Evolutionary conservation across 1,284 basidiomycete species (phyloP).

Genomic region (Mycosarcoma mackinlayi): DNA sequence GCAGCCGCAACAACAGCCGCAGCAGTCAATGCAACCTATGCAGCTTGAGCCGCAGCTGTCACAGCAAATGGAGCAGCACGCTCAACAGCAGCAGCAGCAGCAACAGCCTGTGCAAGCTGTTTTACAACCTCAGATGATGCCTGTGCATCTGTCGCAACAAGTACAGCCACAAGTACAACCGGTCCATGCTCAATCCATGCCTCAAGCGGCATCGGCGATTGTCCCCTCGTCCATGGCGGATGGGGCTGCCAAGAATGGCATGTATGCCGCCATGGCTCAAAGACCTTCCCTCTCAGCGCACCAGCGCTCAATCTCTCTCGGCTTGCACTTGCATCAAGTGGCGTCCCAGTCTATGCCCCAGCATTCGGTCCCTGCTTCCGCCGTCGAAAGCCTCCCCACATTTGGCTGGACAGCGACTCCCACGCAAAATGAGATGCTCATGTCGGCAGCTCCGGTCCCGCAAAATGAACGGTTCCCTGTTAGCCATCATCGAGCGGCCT

Average conservation of each 20-base stretch:
- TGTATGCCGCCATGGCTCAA: conserved; percentile 13
- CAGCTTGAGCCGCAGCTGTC: conserved; percentile 30
- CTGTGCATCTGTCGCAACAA: conserved; percentile 34
- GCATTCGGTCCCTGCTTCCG: conserved; percentile 31
- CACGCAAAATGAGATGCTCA: conserved; percentile 29
- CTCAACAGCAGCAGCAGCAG: conserved; percentile 5
- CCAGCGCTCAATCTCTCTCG: conserved; percentile 45
- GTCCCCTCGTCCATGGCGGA: conserved; percentile 10
- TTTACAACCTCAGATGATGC: conserved; percentile 24
- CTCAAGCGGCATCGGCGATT: conserved; percentile 7
- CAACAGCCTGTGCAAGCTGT: conserved; percentile 6
- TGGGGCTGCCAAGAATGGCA: conserved; percentile 7
- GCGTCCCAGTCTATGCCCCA: conserved; percentile 31
- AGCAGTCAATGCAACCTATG: conserved; percentile 17
- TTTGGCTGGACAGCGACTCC: conserved; percentile 43
- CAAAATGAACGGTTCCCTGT: conserved; percentile 11
- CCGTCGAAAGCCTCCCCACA: conserved; percentile 27
- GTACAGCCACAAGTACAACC: conserved; percentile 8
- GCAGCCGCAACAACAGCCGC: conserved; percentile 27
- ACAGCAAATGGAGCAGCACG: conserved; percentile 6
- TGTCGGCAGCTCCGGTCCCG: conserved; percentile 35
- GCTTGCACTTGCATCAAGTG: conserved; percentile 41
- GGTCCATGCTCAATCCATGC: conserved; percentile 17
- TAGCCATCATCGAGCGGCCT: conserved; percentile 34
- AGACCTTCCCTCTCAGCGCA: conserved; percentile 29